Base-by-base conservation (phyloP, 148 eudicot species). In the Selenicereus undatus region DNA sequence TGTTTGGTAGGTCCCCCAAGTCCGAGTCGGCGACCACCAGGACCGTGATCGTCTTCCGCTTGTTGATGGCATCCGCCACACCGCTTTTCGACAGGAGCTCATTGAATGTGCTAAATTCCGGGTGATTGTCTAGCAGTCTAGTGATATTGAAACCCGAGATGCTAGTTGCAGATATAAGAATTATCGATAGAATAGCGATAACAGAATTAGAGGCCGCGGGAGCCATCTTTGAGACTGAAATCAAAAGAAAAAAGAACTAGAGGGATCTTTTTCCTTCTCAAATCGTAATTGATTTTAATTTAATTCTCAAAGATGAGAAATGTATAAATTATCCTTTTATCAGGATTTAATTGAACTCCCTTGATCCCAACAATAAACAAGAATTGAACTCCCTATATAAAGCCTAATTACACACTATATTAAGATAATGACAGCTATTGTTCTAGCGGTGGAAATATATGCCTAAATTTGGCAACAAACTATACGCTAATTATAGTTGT, bases 141-240 rank as follows among this genome's bases (percentile, higher is more conserved):
- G 85, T 86, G 50, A 89, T 86, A 86, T 88, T 84, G 77, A 86
- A 86, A 29, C 85, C 87, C 6, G 71, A 50, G 16, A 73, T 76
- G 5, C 78, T 16, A 24, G 76, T 32, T 58, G 73, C 9, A 42
- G 60, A 24, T 17, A 87, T 29, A 24, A 84, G 29, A 52, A 79
- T 24, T 12, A 74, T 66, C 14, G 79, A 48, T 71, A 80, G 24
- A 35, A 80, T 12, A 71, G 81, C 22, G 3, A 21, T 8, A 76
- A 82, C 22, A 22, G 43, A 7, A 39, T 62, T 62, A 4, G 73
- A 71, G n/a, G 80, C 48, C 73, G 74, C 81, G 17, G 79, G 76
- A 71, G 27, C 81, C 90, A 88, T 88, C 83, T 87, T 85, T 81
- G 80, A 62, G 79, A 70, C 48, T 68, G 27, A 52, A 12, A 64